Conservation (phyloP, 805 yeast genomes). For the Yarrowia hollandica region DNA sequence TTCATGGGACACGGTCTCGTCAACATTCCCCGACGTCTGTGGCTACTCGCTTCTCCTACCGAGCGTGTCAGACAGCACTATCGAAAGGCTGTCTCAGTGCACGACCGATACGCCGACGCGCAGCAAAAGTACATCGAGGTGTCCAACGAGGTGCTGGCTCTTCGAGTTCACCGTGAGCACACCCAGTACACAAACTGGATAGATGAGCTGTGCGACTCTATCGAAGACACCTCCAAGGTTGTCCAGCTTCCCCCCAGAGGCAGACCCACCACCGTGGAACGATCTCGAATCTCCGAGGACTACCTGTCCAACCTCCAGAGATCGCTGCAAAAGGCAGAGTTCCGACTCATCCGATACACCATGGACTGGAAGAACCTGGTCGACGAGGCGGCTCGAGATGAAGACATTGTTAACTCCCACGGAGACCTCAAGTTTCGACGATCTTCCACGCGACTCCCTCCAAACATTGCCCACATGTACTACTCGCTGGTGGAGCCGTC, state of each 20-base stretch:
- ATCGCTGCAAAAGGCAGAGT: conserved; percentile 52
- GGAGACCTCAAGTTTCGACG: conserved; percentile 38
- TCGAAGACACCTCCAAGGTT: conserved; percentile 32
- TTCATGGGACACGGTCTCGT: conserved; percentile 81
- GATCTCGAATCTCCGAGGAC: conserved; percentile 40
- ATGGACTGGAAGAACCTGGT: conserved; percentile 58
- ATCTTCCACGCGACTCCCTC: conserved; percentile 40
- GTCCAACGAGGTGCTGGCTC: conserved; percentile 56
- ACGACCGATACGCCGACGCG: conserved; percentile 65
- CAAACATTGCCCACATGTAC: conserved; percentile 47
- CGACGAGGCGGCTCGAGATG: conserved; percentile 51
- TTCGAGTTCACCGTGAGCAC: conserved; percentile 47
- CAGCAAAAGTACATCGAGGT: conserved; percentile 62
- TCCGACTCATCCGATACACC: conserved; percentile 55
- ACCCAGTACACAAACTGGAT: conserved; percentile 64
- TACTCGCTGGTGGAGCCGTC: conserved; percentile 51
- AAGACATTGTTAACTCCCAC: conserved; percentile 56
- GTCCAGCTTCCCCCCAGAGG: conserved; percentile 23
- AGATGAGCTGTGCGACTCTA: conserved; percentile 52
- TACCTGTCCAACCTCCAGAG: conserved; percentile 55
- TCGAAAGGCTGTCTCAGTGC: conserved; percentile 54
- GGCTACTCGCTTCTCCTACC: conserved; percentile 43
- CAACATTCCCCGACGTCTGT: conserved; percentile 57
- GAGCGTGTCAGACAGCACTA: conserved; percentile 47
- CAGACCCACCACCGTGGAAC: conserved; percentile 32